Conservation (phyloP, 2,329 filamentous ascomycete species). For the Colletotrichum orbiculare region DNA sequence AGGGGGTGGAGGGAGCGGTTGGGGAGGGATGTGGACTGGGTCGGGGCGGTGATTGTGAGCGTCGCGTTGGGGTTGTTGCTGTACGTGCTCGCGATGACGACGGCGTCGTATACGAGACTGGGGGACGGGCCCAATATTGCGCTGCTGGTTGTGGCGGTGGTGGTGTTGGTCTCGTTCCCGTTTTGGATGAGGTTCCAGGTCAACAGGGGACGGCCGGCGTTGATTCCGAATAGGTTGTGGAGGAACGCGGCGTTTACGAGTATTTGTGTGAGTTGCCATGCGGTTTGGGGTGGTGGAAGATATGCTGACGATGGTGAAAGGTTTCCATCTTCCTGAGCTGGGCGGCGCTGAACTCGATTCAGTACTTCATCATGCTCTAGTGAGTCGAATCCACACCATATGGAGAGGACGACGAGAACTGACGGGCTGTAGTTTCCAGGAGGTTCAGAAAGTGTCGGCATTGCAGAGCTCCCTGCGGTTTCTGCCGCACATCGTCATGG, state of each 20-base stretch:
- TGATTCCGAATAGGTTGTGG: constrained; percentile 72
- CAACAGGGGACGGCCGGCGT: constrained; percentile 57
- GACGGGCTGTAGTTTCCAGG: constrained; percentile 54
- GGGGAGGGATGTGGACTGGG: constrained; percentile 62
- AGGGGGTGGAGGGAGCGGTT: constrained; percentile 43
- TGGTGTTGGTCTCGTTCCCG: constrained; percentile 60
- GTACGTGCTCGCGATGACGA: constrained; percentile 61
- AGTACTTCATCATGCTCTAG: constrained; percentile 61
- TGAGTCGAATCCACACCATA: constrained; percentile 41
- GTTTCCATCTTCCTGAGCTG: constrained; percentile 59
- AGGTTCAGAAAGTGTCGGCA: constrained; percentile 57
- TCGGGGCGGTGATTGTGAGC: constrained; percentile 59
- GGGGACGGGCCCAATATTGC: constrained; percentile 53
- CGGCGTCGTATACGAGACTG: constrained; percentile 52
- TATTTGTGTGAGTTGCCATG: constrained; percentile 52
- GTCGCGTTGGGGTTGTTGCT: constrained; percentile 59
- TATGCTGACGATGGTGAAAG: constrained; percentile 1
- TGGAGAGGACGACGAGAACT: constrained; percentile 36
- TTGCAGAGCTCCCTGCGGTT: constrained; percentile 60
- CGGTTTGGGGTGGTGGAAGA: no score
- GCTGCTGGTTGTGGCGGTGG: constrained; percentile 55
- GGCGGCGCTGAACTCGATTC: constrained; percentile 58
- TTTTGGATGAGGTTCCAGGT: constrained; percentile 66
- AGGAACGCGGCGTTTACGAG: constrained; percentile 64
- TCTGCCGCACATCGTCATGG: constrained; percentile 58